Evolutionary conservation across 805 yeast genomes (phyloP).

Genomic region (Saccharomycopsis fermentans): DNA sequence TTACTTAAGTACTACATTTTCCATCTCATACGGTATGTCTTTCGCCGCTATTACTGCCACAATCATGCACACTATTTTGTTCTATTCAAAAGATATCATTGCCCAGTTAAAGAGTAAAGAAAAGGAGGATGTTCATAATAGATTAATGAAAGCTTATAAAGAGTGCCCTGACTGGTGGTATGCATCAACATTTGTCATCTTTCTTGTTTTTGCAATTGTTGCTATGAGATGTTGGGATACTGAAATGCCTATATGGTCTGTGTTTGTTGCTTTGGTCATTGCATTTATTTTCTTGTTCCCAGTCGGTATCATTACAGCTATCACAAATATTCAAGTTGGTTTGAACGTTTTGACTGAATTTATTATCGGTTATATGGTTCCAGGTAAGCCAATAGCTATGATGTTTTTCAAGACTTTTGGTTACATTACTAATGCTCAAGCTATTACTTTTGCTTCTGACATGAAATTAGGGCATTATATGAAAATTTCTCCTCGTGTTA

Average conservation of each 20-base stretch:
- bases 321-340: slow-evolving; percentile 50
- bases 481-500: slow-evolving; percentile 51
- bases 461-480: slow-evolving; percentile 58
- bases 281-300: slow-evolving; percentile 50
- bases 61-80: slow-evolving; percentile 45
- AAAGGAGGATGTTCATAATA: slow-evolving; percentile 40
- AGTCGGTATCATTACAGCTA: slow-evolving; percentile 49
- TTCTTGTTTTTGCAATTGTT: slow-evolving; percentile 36
- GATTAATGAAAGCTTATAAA: slow-evolving; percentile 45
- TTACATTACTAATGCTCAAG: slow-evolving; percentile 43
- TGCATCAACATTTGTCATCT: slow-evolving; percentile 31
- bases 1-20: slow-evolving; percentile 47
- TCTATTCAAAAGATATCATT: slow-evolving; percentile 47
- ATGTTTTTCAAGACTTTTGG: slow-evolving; percentile 55
- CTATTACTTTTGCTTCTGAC: slow-evolving; percentile 42
- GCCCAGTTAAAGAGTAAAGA: slow-evolving; percentile 32
- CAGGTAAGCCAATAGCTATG: slow-evolving; percentile 51
- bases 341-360: slow-evolving; percentile 55
- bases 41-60: slow-evolving; percentile 59
- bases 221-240: slow-evolving; percentile 32
- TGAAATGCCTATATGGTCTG: slow-evolving; percentile 46
- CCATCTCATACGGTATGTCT: slow-evolving; percentile 49
- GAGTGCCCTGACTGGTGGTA: slow-evolving; percentile 65
- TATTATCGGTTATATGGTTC: slow-evolving; percentile 54
- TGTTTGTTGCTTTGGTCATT: slow-evolving; percentile 46